Evolutionary conservation across 2,329 filamentous ascomycete genomes (phyloP), one percentile per base, ranked within the genome.

Genomic region (Fusarium bulbicola): DNA sequence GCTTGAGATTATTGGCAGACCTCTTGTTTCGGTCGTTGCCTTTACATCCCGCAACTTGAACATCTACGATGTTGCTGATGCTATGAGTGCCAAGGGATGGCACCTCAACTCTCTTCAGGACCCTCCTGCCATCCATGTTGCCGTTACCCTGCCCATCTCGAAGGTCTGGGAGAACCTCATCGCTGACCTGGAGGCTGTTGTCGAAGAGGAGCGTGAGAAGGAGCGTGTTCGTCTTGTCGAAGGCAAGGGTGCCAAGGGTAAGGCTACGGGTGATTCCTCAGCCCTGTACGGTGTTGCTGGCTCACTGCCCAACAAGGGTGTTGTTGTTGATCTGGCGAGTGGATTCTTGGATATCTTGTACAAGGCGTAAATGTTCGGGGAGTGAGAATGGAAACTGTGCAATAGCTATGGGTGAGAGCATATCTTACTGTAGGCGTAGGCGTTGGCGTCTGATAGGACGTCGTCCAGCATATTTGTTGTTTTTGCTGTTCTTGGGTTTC

Each of bases 211-310:
- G 84, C 90, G 92, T 74, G 94, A 96, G 80, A 94, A 94, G 85
- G 93, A 95, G 80, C 85, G 93, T 63, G 92, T 91, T 72, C 86
- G 92, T 57, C 85, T 90, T 47, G 91, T 90, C 3, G 91, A 94
- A 83, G 92, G 92, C 16, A 92, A 91, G 82, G 87, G 87, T 0
- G 82, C 84, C 37, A 88, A 91, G 82, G 91, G 90, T 40, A 90
- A 91, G 80, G 90, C 89, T 30, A 88, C 90, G 76, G 94, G 94
- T 4, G 93, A 97, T 80, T 91, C 94, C 20, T 93, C 94, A 3
- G 95, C 95, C 9, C 84, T 99, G 70, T 99, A 99, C 82, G 96
- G 96, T 61, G 95, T 99, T 64, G 96, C 96, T 1, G 96, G 96
- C 11, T 97, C 93, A 79, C 83, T 99, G 82, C 96, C 96, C 3